Percentiles rank a stretch among this genome's conserved stretches.
Evolutionary conservation across 257 asterid species (phyloP).

Genomic region (Oldenlandia corymbosa): DNA sequence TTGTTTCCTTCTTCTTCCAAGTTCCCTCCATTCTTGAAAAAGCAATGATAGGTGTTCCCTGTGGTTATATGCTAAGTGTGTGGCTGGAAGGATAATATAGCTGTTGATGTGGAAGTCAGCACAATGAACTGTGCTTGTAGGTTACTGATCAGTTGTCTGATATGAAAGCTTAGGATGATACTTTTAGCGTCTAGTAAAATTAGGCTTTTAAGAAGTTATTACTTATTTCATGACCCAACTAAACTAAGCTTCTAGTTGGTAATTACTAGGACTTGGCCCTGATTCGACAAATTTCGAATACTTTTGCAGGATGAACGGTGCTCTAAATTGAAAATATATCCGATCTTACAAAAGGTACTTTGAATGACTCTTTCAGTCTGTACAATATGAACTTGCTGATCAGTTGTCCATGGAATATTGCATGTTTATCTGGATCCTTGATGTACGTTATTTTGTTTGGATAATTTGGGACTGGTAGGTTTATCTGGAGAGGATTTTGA

Average conservation of each 20-base stretch:
- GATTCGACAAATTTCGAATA: constrained; percentile 12
- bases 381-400: constrained; percentile 2
- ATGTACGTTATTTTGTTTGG: background rate
- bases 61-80: background rate
- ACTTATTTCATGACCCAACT: too few species aligned
- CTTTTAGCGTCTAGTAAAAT: constrained; percentile 7
- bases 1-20: background rate
- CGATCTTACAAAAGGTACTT: constrained; percentile 93
- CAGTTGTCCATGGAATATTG: background rate
- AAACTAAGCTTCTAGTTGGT: too few species aligned
- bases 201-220: too few species aligned
- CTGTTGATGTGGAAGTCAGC: background rate
- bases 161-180: background rate
- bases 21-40: background rate
- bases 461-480: constrained; percentile 44
- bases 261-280: background rate
- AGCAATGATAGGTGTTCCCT: background rate
- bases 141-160: background rate
- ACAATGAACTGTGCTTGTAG: background rate
- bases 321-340: constrained; percentile 88
- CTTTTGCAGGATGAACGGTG: constrained; percentile 87
- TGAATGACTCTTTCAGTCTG: background rate
- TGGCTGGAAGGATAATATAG: background rate
- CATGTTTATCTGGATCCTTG: too few species aligned
- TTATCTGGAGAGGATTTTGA: constrained; percentile 91